Evolutionary conservation across 2,329 filamentous ascomycete species (phyloP).

Genomic region (Colletotrichum australisinense): DNA sequence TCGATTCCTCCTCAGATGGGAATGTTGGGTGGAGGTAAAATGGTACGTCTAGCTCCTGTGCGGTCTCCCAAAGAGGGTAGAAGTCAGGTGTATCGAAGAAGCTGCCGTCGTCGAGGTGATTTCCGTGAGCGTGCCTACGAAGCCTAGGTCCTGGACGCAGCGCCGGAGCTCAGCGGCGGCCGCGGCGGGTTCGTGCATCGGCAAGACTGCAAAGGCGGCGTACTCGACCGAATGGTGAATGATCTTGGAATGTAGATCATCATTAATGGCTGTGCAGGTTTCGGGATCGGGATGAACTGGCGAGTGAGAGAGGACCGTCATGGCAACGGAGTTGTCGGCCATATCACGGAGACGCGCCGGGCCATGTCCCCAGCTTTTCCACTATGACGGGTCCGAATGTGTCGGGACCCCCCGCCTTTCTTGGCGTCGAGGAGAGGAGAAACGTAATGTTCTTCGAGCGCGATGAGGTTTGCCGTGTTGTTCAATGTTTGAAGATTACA

Average conservation of each 20-base stretch:
- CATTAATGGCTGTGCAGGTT: constrained; percentile 15
- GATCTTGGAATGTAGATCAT: constrained; percentile 14
- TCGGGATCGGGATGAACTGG: background rate
- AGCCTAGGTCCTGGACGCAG: constrained; percentile 43
- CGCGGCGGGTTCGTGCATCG: constrained; percentile 38
- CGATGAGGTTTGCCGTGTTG: background rate
- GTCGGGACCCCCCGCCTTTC: background rate
- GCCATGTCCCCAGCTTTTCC: constrained; percentile 14
- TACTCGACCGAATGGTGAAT: constrained; percentile 46
- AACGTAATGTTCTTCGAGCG: constrained; percentile 24
- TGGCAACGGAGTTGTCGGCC: background rate
- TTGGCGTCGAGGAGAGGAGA: constrained; percentile 8
- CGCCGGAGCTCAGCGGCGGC: constrained; percentile 45
- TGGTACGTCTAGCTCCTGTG: constrained; percentile 58
- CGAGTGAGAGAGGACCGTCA: constrained; percentile 22
- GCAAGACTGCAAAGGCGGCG: constrained; percentile 16
- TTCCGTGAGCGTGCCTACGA: constrained; percentile 44
- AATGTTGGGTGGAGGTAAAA: constrained; percentile 60
- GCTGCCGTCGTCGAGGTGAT: constrained; percentile 39
- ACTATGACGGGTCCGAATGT: constrained; percentile 1
- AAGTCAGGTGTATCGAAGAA: constrained; percentile 46
- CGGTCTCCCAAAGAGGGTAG: constrained; percentile 45
- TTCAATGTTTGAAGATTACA: fast-evolving
- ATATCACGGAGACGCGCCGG: constrained; percentile 5
- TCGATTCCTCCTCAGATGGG: constrained; percentile 36